Conservation (phyloP, 192 early-diverging fungal genomes). For the Linnemannia elongata region DNA sequence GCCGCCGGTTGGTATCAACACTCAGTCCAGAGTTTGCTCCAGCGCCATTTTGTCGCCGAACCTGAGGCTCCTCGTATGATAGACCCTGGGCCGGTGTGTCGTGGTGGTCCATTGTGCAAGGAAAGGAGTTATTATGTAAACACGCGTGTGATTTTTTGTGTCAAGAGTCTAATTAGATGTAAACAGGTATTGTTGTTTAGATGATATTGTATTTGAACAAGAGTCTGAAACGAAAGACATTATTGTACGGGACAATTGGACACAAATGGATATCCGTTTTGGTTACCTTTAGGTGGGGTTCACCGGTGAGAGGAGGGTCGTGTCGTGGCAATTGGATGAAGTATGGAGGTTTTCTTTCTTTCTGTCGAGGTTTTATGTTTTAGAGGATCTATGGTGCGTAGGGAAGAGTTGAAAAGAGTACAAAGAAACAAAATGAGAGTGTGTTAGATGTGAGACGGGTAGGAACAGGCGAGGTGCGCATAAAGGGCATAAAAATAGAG, state of each 20-base stretch:
- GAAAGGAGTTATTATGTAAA: not conserved
- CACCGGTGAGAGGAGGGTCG: not conserved
- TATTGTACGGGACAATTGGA: not conserved
- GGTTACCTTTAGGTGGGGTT: not conserved
- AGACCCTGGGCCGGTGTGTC: constrained; percentile 1
- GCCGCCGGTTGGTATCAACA: constrained; percentile 15
- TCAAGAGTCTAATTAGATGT: not conserved
- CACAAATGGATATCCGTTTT: not conserved
- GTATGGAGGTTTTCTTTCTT: not conserved
- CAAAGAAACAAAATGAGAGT: not conserved
- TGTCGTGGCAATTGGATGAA: not conserved
- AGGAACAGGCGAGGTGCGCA: not conserved
- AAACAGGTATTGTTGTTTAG: not conserved
- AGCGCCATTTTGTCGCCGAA: constrained; percentile 9
- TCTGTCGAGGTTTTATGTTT: not conserved
- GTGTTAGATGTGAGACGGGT: not conserved
- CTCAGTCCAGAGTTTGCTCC: constrained; percentile 7
- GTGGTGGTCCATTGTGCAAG: not conserved
- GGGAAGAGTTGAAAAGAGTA: not conserved
- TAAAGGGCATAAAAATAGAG: too few relatives aligned
- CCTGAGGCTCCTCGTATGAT: constrained; percentile 39
- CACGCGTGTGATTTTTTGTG: not conserved
- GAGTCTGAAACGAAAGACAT: not conserved
- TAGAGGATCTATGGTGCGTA: not conserved
- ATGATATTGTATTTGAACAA: not conserved